Conservation (phyloP, 345 rosid species). For the Abelmoschus esculentus region DNA sequence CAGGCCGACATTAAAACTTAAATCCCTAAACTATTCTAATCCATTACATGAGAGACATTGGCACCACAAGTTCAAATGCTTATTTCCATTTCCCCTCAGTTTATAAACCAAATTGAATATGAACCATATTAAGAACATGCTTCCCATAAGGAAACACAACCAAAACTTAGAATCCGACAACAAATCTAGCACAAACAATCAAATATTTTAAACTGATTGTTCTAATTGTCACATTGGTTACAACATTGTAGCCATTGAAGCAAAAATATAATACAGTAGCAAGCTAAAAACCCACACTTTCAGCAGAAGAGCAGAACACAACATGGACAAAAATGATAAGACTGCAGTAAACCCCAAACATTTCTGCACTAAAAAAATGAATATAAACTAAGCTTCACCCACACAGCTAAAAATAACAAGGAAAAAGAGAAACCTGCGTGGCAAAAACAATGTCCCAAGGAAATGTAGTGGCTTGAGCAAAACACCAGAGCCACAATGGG, state of each 20-base stretch:
- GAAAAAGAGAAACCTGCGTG: too few species aligned
- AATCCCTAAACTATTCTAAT: background rate
- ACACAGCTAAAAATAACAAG: too few species aligned
- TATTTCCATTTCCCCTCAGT: background rate
- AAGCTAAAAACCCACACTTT: too few species aligned
- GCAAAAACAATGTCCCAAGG: too few species aligned
- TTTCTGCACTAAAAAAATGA: too few species aligned
- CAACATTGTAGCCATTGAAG: too few species aligned
- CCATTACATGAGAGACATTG: too few species aligned
- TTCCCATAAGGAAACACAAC: background rate
- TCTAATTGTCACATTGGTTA: background rate
- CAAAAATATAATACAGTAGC: too few species aligned
- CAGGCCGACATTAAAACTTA: background rate
- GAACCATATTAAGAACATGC: background rate
- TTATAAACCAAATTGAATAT: background rate
- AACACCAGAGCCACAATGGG: slow-evolving; percentile 8
- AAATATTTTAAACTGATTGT: background rate
- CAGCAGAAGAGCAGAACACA: too few species aligned
- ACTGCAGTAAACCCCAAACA: too few species aligned
- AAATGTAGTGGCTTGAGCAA: background rate
- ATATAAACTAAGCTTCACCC: too few species aligned
- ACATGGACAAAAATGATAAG: too few species aligned
- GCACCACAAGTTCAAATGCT: background rate
- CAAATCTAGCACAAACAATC: background rate
- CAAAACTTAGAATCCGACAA: background rate